Evolutionary conservation across 192 early-diverging fungal species (phyloP), one percentile per base, ranked within the genome.

Genomic region (Kappamyces sp.): DNA sequence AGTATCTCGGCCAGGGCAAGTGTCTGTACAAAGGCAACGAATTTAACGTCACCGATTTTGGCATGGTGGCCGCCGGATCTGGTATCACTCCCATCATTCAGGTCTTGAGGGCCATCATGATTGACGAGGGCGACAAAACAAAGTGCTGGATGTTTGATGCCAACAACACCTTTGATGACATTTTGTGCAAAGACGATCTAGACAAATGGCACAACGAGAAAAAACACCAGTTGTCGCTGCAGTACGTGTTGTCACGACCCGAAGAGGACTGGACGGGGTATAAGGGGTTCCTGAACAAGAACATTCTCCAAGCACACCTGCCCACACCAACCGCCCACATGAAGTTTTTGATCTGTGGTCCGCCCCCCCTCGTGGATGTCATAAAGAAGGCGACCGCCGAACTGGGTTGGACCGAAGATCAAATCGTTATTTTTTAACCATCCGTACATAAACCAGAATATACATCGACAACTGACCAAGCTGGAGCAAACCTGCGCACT

Each of bases 301-400:
- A 91, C 12, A 86, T 94, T 67, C 86, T 97, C 63, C 65, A 76
- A 15, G 58, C 89, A 63, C 65, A 79, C 66, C 76, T 80, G 60
- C 91, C 92, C 12, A 70, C 65, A 9, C 88, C 89, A 12, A 86
- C 90, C 23, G 52, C 76, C 38, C 86, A 90, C 62, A 76, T 88
- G 73, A 94, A 94, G 80, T 73, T 97, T 42, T 75, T 97, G 36
- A 66, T 97, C 12, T 94, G 94, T 69, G 94, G 94, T 39, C 91
- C 92, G 33, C 86, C 84, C 46, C 92, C 92, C 2, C 93, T 95
- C 73, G 64, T 73, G 23, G 23, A 23, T 23, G 23, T 23, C 23
- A 23, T 23, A 23, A 23, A 23, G 23, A 23, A 23, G 23, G 23
- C 23, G 23, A 23, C 23, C 23, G 23, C 23, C 23, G 23, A 23